phyloP scores from a whole-genome alignment of 208 protist species.

The Crithidia sp. region DNA sequence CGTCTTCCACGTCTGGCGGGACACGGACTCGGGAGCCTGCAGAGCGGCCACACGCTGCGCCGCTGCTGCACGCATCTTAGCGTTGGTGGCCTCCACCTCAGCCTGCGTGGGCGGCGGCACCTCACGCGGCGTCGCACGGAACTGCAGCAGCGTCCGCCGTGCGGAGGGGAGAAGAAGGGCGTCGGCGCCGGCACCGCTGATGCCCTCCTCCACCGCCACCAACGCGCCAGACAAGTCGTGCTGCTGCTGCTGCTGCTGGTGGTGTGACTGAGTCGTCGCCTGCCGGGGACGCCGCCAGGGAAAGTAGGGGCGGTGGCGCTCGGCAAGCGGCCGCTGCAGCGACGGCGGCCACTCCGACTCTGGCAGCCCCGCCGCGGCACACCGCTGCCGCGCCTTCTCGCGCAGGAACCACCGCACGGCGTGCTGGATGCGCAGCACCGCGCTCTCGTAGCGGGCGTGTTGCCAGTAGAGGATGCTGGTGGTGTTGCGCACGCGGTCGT shows the following conservation, averaged over 20 bases:
- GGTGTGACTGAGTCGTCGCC: not conserved
- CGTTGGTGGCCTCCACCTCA: constrained; percentile 66
- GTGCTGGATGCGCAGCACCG: constrained; percentile 72
- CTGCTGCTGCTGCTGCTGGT: constrained; percentile 2
- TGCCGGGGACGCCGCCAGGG: constrained; percentile 48
- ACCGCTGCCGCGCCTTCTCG: constrained; percentile 25
- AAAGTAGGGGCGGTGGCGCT: constrained; percentile 58
- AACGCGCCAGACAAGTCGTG: not conserved
- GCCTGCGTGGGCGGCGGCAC: constrained; percentile 46
- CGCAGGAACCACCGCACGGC: constrained; percentile 68
- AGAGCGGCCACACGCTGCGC: constrained; percentile 35
- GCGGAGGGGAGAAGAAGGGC: not conserved
- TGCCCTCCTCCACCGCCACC: not conserved
- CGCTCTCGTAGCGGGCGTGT: constrained; percentile 60
- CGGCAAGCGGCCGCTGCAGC: constrained; percentile 39
- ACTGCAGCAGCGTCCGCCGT: constrained; percentile 53
- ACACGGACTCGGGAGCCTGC: constrained; percentile 51
- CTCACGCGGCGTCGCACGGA: constrained; percentile 41
- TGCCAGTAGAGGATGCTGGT: constrained; percentile 82
- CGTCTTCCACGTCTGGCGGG: constrained; percentile 72
- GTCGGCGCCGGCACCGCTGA: not conserved
- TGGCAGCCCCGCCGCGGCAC: constrained; percentile 23
- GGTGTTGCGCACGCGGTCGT: constrained; percentile 44
- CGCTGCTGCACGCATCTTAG: constrained; percentile 43
- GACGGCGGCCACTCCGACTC: constrained; percentile 37